These are phyloP conservation scores for Globisporangium orthogonon DNA, from an alignment of 352 stramenopile species.

Conservation along the genomic window DNA sequence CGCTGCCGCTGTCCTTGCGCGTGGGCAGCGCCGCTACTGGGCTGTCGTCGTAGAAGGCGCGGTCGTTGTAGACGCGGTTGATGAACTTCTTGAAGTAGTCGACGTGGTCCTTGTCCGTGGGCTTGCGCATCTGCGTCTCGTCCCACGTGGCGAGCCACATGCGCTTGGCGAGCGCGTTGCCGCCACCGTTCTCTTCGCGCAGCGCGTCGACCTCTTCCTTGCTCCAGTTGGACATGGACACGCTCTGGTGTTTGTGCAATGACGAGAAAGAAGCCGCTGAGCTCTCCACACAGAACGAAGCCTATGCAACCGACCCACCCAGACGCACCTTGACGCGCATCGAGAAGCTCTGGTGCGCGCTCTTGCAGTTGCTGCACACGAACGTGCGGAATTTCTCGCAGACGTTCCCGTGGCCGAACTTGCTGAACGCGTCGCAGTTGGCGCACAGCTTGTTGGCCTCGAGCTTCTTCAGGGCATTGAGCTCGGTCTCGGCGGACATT, in stretches of 20 bases:
- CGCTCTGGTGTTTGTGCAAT: no score
- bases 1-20: slow-evolving; percentile 6
- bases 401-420: slow-evolving; percentile 91
- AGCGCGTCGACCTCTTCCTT: slow-evolving; percentile 88
- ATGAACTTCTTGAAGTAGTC: slow-evolving; percentile 87
- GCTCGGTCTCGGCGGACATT: slow-evolving; percentile 46
- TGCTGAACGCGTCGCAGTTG: slow-evolving; percentile 81
- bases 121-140: slow-evolving; percentile 60
- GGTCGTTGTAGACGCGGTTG: slow-evolving; percentile 79
- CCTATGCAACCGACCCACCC: no score
- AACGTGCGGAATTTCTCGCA: slow-evolving; percentile 92
- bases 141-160: slow-evolving; percentile 25
- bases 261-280: no score
- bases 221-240: slow-evolving; percentile 94
- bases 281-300: no score
- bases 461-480: slow-evolving; percentile 83
- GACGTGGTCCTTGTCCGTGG: slow-evolving; percentile 62
- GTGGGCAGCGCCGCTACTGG: slow-evolving; percentile 3
- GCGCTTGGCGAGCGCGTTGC: slow-evolving; percentile 16
- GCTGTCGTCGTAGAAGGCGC: slow-evolving; percentile 64
- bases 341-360: slow-evolving; percentile 90
- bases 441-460: slow-evolving; percentile 79
- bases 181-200: slow-evolving; percentile 55
- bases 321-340: slow-evolving; percentile 90
- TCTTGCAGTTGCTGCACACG: slow-evolving; percentile 94